Conservation (phyloP, 2,329 filamentous ascomycete genomes). For the Cladophialophora bantiana region DNA sequence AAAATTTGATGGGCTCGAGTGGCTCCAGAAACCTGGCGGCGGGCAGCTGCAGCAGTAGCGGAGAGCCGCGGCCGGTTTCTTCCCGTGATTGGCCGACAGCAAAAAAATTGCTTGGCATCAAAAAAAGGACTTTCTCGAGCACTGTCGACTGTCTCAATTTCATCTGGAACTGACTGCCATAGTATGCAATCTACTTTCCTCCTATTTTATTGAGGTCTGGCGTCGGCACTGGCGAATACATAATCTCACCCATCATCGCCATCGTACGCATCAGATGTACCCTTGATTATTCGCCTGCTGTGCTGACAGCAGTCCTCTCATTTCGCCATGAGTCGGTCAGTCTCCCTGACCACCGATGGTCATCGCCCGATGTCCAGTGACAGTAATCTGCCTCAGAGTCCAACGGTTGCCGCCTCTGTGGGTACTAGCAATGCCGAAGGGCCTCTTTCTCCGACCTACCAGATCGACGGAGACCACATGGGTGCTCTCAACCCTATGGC, state of each 20-base stretch:
- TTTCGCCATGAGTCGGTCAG: constrained; percentile 29
- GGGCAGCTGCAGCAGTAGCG: constrained; percentile 1
- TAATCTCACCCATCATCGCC: background rate
- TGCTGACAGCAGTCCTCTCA: constrained; percentile 20
- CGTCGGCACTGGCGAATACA: background rate
- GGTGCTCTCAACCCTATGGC: constrained; percentile 61
- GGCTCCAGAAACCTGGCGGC: background rate
- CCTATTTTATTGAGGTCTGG: background rate
- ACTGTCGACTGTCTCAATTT: constrained; percentile 11
- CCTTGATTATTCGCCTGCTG: constrained; percentile 30
- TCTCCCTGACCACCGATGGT: constrained; percentile 18
- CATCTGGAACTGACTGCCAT: constrained; percentile 19
- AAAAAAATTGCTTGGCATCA: constrained; percentile 22
- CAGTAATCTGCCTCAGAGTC: constrained; percentile 47
- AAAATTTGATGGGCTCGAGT: background rate
- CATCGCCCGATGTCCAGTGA: constrained; percentile 26
- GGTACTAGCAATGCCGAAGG: constrained; percentile 39
- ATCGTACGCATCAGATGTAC: constrained; percentile 24
- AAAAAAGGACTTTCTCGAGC: constrained; percentile 18
- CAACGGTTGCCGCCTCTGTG: constrained; percentile 50
- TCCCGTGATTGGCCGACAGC: constrained; percentile 5
- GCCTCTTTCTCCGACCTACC: constrained; percentile 20
- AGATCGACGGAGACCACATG: constrained; percentile 25
- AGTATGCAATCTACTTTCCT: constrained; percentile 8
- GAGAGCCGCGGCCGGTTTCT: background rate